These are phyloP conservation scores for Aspergillus ibericus DNA, from an alignment of 2,329 filamentous ascomycete genomes.

Conservation along the genomic window DNA sequence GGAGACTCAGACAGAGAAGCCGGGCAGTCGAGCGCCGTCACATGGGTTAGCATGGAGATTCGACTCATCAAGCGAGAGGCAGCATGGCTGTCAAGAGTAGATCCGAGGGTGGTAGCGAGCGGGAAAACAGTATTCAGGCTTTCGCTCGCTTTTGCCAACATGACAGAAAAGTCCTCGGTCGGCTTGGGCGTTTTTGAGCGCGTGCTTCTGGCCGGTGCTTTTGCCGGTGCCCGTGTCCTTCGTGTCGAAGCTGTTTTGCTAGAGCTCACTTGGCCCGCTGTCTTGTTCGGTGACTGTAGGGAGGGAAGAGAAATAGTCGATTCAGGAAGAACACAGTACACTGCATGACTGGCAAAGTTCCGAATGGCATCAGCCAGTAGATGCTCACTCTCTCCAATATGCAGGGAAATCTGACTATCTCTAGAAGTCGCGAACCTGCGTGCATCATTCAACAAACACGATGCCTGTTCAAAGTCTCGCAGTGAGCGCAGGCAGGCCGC, in stretches of 20 bases:
- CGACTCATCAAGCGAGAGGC: constrained; percentile 41
- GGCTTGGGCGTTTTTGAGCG: constrained; percentile 31
- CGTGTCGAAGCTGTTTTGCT: constrained; percentile 25
- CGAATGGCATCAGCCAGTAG: constrained; percentile 41
- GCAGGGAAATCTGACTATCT: constrained; percentile 62
- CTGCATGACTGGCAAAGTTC: constrained; percentile 71
- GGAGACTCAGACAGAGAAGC: constrained; percentile 31
- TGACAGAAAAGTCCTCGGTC: constrained; percentile 37
- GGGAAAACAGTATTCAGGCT: constrained; percentile 35
- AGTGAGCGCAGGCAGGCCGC: constrained; percentile 49
- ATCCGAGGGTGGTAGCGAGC: constrained; percentile 36
- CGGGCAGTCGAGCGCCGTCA: constrained; percentile 35
- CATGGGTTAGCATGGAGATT: constrained; percentile 45
- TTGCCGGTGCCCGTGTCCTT: constrained; percentile 28
- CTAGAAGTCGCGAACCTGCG: constrained; percentile 38
- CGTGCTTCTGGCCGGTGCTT: constrained; percentile 26
- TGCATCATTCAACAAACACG: constrained; percentile 50
- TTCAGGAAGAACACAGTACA: constrained; percentile 87
- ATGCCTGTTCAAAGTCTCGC: constrained; percentile 59
- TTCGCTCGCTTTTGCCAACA: constrained; percentile 38
- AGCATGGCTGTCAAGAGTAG: constrained; percentile 41
- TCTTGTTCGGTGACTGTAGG: constrained; percentile 45
- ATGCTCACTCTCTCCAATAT: constrained; percentile 40
- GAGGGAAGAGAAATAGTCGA: constrained; percentile 87
- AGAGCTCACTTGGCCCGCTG: constrained; percentile 39